Conservation (phyloP, 2,329 filamentous ascomycete species). For the Talaromyces sp. region DNA sequence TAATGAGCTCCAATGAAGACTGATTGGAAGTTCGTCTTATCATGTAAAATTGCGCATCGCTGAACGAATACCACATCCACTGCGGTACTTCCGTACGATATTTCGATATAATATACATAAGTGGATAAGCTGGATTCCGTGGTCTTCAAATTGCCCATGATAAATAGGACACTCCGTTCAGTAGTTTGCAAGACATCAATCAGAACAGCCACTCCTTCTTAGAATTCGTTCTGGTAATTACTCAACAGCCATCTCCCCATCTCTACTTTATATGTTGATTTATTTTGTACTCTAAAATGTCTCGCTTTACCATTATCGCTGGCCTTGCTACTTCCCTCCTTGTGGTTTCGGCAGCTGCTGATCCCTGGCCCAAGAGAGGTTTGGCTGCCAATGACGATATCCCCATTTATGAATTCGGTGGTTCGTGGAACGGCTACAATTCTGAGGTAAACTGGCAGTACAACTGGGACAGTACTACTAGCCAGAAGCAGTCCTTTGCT, state of each 20-base stretch:
- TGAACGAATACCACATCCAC: neutral
- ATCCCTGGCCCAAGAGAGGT: constrained; percentile 13
- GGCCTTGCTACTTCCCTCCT: constrained; percentile 3
- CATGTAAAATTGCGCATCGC: neutral
- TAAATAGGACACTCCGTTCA: neutral
- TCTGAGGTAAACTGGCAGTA: constrained; percentile 37
- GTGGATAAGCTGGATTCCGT: neutral
- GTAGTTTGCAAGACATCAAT: neutral
- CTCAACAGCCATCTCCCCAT: neutral
- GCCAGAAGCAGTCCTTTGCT: constrained; percentile 30
- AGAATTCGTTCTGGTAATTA: neutral
- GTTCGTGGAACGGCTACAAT: constrained; percentile 1
- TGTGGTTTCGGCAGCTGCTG: constrained; percentile 2
- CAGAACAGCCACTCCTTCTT: neutral
- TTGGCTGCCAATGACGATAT: constrained; percentile 13
- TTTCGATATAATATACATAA: neutral
- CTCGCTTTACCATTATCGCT: neutral
- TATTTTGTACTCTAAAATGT: neutral
- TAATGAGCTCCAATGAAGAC: neutral
- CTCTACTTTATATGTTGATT: neutral
- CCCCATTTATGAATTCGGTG: constrained; percentile 9
- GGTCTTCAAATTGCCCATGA: neutral
- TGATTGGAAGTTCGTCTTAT: neutral
- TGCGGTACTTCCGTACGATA: neutral
- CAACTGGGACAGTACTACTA: constrained; percentile 41